Percentiles rank a stretch among this genome's conserved stretches.
These are phyloP conservation scores for Phytophthora macrochlamydospora DNA, from an alignment of 352 stramenopile species.

Conservation along the genomic window DNA sequence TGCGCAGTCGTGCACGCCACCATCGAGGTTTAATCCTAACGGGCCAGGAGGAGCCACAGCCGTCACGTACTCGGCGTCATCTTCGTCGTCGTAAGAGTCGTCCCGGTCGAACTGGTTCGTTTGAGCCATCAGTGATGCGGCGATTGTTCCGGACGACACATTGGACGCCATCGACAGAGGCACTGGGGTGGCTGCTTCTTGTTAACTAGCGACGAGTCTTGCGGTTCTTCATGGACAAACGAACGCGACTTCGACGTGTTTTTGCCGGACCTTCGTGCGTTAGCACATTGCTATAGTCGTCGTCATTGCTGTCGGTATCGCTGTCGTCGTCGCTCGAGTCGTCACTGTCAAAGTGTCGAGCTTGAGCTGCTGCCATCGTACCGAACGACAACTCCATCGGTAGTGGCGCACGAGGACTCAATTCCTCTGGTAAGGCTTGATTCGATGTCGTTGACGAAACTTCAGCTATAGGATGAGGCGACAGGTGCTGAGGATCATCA, in stretches of 20 bases:
- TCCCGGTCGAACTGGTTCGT: constrained; percentile 28
- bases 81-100: constrained; percentile 22
- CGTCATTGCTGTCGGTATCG: constrained; percentile 15
- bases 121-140: constrained; percentile 23
- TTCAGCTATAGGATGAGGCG: neutral
- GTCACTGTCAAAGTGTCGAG: constrained; percentile 36
- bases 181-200: constrained; percentile 2
- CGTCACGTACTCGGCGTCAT: constrained; percentile 28
- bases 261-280: neutral
- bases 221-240: constrained; percentile 5
- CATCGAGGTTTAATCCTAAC: constrained; percentile 71
- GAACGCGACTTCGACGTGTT: constrained; percentile 5
- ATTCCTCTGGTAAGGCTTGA: neutral
- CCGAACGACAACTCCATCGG: constrained; percentile 24
- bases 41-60: constrained; percentile 59
- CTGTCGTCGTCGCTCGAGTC: constrained; percentile 33
- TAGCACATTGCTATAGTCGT: constrained; percentile 8
- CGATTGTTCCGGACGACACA: constrained; percentile 28
- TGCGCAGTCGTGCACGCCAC: constrained; percentile 43
- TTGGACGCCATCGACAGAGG: constrained; percentile 23
- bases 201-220: constrained; percentile 12
- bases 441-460: neutral
- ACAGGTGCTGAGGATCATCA: neutral
- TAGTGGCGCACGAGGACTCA: constrained; percentile 1
- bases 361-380: constrained; percentile 30